Base-by-base conservation (phyloP, 495 filamentous ascomycete species). In the Aspergillus carlsbadensis region DNA sequence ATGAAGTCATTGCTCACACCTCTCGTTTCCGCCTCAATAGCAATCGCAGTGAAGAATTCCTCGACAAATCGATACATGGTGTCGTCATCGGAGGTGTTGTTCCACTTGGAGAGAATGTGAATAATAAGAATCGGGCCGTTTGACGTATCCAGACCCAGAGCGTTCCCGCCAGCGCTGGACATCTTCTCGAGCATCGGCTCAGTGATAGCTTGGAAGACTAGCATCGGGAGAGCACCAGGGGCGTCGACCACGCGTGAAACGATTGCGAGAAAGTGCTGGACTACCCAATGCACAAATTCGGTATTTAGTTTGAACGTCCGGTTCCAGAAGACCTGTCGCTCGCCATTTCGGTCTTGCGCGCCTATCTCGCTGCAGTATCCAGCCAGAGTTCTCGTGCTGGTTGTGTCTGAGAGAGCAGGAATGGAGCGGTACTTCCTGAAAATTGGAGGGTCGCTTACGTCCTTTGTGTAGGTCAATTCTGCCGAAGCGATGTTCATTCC, bases 1-100 rank as follows among this genome's bases (percentile, higher is more conserved):
- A 87, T 62, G 50, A 80, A 89, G 33, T 77, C 70, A 48, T 83
- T 65, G 36, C 71, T 64, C 21, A 82, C 15, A 0, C 71, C 70
- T 41, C 74, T 57, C 14, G 54, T 59, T 52, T 77, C 69, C 1
- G 83, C 78, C 20, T 76, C 59, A 6, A 67, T 67, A 14, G 54
- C 47, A 11, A 61, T 56, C 43, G 51, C 45, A 18, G 55, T 41
- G 42, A 40, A 62, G 60, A 65, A 68, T 11, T 44, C 50, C 31
- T 63, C 46, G 47, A 60, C 36, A 33, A 66, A 66, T 13, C 18
- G 35, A 13, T 66, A 66, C 13, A 68, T 40, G 4, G 54, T 54
- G 3, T 54, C 44, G 39, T 80, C 78, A 24, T 75, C 71, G 1
- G 64, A 62, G 6, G 45, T 40, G 33, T 70, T 54, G 0, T 33